Evolutionary conservation across 169 alveolate species (phyloP).

Genomic region (Cryptosporidium tyzzeri): DNA sequence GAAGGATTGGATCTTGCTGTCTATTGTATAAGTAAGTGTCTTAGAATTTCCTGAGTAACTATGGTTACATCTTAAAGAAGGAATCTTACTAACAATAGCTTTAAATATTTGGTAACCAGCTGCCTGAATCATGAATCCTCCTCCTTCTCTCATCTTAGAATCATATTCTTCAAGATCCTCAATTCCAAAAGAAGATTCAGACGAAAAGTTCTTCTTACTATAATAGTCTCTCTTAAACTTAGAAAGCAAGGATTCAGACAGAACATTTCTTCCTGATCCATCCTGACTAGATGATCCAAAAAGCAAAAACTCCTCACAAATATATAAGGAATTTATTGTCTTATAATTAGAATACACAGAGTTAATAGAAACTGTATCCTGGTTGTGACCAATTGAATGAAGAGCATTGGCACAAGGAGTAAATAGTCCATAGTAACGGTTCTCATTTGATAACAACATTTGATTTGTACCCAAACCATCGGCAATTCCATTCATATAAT

Average conservation of each 20-base stretch:
- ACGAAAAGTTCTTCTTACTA: neutral
- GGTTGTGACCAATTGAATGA: conserved; percentile 89
- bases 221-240: conserved; percentile 7
- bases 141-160: neutral
- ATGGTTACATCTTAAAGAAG: conserved; percentile 68
- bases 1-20: conserved; percentile 53
- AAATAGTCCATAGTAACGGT: conserved; percentile 65
- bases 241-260: neutral
- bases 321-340: conserved; percentile 18
- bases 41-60: conserved; percentile 21
- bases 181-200: neutral
- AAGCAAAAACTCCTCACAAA: conserved; percentile 51
- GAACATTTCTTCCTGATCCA: neutral
- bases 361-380: conserved; percentile 85
- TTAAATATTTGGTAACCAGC: conserved; percentile 60
- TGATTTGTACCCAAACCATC: neutral
- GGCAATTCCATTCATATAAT: neutral
- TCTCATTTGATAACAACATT: neutral
- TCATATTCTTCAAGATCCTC: neutral
- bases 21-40: conserved; percentile 17
- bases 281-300: neutral
- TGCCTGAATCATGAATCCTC: conserved; percentile 6
- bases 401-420: conserved; percentile 88
- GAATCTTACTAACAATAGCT: conserved; percentile 12
- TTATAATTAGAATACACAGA: conserved; percentile 24